Evolutionary conservation across 176 grass and related monocot species (phyloP), one percentile per base, ranked within the genome.

Genomic region (Carex kokanica): DNA sequence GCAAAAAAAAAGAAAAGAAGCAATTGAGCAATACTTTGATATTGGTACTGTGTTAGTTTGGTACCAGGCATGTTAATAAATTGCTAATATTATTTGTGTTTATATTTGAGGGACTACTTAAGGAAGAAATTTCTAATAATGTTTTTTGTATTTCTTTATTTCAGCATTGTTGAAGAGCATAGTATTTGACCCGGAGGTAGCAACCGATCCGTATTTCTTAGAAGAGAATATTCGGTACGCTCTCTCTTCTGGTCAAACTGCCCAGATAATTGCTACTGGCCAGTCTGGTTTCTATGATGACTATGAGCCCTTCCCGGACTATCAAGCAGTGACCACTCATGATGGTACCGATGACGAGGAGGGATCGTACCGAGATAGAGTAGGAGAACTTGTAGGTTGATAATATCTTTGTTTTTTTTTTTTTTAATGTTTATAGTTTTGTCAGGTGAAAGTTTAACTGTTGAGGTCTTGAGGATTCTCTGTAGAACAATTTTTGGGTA

Each of bases 151-250:
- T 85, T 83, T 74, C 0, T 38, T 38, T 38, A 25, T 51, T 74
- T 21, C 89, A 97, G 94, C 91, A 27, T 85, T 97, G 11, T 89
- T 94, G 88, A 94, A 83, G 54, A 94, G 92, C 86, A 38, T 97
- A 32, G 70, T 85, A 68, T 60, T 88, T 31, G 88, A 90, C 63
- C 91, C 89, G 2, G 68, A 94, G 64, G 74, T 89, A 43, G 70
- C 45, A 11, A 92, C 91, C 0, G 94, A 97, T 65, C 91, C 93
- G 82, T 85, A 69, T 27, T 97, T 94, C 77, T 72, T 94, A 80
- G 88, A 92, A 63, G 87, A 63, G 20, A 83, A 83, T 38, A 81
- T 82, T 64, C 88, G 90, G 53, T 66, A 92, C 34, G 94, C 91
- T 24, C 94, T 97, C 61, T 84, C 81, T 66, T 97, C 89, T 0